Conservation (phyloP, 1,139 yeast species). For the Kazachstania sp. region DNA sequence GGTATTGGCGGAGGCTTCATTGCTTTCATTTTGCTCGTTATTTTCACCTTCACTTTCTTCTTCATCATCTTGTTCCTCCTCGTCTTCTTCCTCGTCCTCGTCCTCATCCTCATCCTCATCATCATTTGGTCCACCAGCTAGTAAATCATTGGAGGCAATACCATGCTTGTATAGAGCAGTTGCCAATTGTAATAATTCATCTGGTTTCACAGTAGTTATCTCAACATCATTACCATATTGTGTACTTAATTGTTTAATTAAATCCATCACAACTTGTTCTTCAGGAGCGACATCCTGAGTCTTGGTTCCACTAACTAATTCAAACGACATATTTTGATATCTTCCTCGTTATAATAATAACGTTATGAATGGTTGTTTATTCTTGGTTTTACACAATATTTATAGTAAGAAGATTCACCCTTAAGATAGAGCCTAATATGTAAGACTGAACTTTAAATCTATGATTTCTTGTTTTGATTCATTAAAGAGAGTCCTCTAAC, state of each 20-base stretch:
- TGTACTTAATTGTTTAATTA: background rate
- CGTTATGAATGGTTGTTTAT: no score
- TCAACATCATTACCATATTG: background rate
- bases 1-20: conserved; percentile 21
- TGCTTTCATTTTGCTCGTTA: conserved; percentile 16
- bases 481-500: no score
- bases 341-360: no score
- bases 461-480: no score
- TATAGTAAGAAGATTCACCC: background rate
- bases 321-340: background rate
- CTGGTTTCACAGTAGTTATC: conserved; percentile 35
- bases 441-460: no score
- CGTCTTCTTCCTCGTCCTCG: conserved; percentile 10
- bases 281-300: background rate
- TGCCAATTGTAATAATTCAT: conserved; percentile 53
- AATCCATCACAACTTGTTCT: background rate
- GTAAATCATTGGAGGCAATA: conserved; percentile 65
- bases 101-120: conserved; percentile 12
- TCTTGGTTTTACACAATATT: background rate
- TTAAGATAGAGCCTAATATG: no score
- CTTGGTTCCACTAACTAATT: background rate
- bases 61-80: conserved; percentile 22
- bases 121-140: conserved; percentile 45
- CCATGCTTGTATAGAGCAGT: conserved; percentile 74
- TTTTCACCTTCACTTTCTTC: conserved; percentile 14